These are phyloP conservation scores for Cryptococcus jaspeensis DNA, from an alignment of 1,284 basidiomycete genomes.

Conservation along the genomic window DNA sequence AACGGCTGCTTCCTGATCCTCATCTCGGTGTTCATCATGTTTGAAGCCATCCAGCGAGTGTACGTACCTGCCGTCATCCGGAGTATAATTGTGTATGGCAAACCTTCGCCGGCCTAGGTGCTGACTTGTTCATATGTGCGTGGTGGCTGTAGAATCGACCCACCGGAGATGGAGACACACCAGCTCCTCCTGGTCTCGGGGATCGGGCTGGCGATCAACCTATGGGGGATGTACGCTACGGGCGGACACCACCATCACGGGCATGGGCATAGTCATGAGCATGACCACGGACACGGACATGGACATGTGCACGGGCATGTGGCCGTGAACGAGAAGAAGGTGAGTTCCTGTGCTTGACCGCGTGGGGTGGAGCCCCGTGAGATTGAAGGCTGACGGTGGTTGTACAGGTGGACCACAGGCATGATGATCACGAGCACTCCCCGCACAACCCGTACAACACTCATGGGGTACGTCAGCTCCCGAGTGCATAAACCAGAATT, in stretches of 20 bases:
- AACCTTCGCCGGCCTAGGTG: slow-evolving; percentile 1
- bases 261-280: slow-evolving; percentile 59
- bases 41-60: slow-evolving; percentile 95
- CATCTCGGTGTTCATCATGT: slow-evolving; percentile 97
- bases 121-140: too few relatives aligned
- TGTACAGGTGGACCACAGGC: slow-evolving; percentile 12
- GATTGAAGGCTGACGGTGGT: not conserved
- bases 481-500: not conserved
- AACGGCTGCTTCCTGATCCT: slow-evolving; percentile 92
- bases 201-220: slow-evolving; percentile 85
- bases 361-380: not conserved
- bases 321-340: slow-evolving; percentile 28
- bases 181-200: slow-evolving; percentile 88
- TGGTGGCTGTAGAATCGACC: slow-evolving; percentile 66
- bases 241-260: slow-evolving; percentile 81
- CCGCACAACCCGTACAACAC: slow-evolving; percentile 6
- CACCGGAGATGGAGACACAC: slow-evolving; percentile 96
- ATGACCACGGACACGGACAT: slow-evolving; percentile 27
- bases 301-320: slow-evolving; percentile 14
- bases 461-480: slow-evolving; percentile 4
- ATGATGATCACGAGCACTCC: slow-evolving; percentile 2
- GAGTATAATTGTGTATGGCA: too few relatives aligned
- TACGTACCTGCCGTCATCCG: slow-evolving; percentile 56
- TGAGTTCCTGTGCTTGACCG: not conserved
- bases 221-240: slow-evolving; percentile 99